Evolutionary conservation across 2,329 filamentous ascomycete species (phyloP).

Genomic region (Phaeosphaeriaceae sp.): DNA sequence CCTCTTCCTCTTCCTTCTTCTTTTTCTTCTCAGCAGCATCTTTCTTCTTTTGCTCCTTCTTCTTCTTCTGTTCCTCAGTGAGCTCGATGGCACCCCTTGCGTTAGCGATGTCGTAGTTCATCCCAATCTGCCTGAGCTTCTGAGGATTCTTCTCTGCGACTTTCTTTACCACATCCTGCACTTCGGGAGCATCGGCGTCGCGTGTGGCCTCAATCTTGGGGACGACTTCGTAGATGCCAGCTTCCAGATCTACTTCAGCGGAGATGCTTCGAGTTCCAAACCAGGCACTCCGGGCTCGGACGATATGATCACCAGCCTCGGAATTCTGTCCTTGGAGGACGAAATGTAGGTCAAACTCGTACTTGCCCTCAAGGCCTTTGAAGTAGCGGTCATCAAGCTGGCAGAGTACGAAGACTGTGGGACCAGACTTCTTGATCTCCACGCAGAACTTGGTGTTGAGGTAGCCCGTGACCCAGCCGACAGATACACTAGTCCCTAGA

Average conservation of each 20-base stretch:
- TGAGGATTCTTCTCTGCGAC: slow-evolving; percentile 49
- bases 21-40: slow-evolving; percentile 39
- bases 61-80: slow-evolving; percentile 56
- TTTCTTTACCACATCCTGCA: slow-evolving; percentile 68
- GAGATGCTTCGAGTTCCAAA: slow-evolving; percentile 75
- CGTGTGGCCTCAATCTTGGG: slow-evolving; percentile 74
- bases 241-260: slow-evolving; percentile 75
- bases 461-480: slow-evolving; percentile 67
- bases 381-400: slow-evolving; percentile 68
- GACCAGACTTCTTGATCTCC: slow-evolving; percentile 59
- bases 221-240: slow-evolving; percentile 75
- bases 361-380: slow-evolving; percentile 62
- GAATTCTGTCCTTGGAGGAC: slow-evolving; percentile 60
- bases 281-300: slow-evolving; percentile 58
- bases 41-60: slow-evolving; percentile 46
- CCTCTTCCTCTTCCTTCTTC: slow-evolving; percentile 38
- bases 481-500: slow-evolving; percentile 58
- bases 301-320: slow-evolving; percentile 59
- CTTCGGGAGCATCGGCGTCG: slow-evolving; percentile 54
- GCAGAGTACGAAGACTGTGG: slow-evolving; percentile 65
- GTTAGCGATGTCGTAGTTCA: slow-evolving; percentile 74
- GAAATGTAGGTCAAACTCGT: slow-evolving; percentile 64
- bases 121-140: slow-evolving; percentile 68
- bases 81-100: slow-evolving; percentile 64
- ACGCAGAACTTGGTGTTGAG: slow-evolving; percentile 66